A percentile compares a stretch with the other conserved stretches of the same genome.
These are phyloP conservation scores for Primulina huaijiensis DNA, from an alignment of 257 asterid genomes.

Conservation along the genomic window DNA sequence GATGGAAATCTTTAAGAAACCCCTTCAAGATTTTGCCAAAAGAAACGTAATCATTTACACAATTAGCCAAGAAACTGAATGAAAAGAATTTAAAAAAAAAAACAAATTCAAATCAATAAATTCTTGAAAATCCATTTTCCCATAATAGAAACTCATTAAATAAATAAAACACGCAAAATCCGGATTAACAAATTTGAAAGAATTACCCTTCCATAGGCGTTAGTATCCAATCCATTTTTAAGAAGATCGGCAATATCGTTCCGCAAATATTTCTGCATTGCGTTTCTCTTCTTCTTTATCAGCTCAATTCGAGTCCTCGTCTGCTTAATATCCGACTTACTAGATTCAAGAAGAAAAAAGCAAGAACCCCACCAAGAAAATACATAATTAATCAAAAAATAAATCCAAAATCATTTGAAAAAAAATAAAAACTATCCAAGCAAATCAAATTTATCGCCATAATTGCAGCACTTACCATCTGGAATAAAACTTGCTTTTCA, in stretches of 20 bases:
- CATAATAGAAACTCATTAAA: not conserved
- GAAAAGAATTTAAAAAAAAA: conserved; percentile 10
- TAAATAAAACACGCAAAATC: conserved; percentile 6
- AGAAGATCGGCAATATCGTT: conserved; percentile 77
- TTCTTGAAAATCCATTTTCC: not conserved
- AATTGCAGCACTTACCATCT: not conserved
- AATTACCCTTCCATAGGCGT: conserved; percentile 78
- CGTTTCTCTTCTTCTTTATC: conserved; percentile 68
- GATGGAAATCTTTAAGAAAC: not conserved
- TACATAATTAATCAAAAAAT: too few species aligned
- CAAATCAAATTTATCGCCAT: not conserved
- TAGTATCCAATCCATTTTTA: conserved; percentile 46
- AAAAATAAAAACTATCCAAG: conserved; percentile 2
- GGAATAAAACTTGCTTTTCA: not conserved
- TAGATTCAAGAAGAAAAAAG: conserved; percentile 17
- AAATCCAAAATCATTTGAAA: not conserved
- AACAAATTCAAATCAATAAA: conserved; percentile 8
- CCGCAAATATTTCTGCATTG: conserved; percentile 69
- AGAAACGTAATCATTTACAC: not conserved
- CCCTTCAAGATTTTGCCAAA: conserved; percentile 5
- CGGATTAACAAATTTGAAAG: not conserved
- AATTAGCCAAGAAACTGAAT: not conserved
- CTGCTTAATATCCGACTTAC: conserved; percentile 67
- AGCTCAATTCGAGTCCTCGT: conserved; percentile 57
- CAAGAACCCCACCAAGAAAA: conserved; percentile 1